Evolutionary conservation across 768 basidiomycete species (phyloP).

Genomic region (Phlebiopsis flavidoalba): DNA sequence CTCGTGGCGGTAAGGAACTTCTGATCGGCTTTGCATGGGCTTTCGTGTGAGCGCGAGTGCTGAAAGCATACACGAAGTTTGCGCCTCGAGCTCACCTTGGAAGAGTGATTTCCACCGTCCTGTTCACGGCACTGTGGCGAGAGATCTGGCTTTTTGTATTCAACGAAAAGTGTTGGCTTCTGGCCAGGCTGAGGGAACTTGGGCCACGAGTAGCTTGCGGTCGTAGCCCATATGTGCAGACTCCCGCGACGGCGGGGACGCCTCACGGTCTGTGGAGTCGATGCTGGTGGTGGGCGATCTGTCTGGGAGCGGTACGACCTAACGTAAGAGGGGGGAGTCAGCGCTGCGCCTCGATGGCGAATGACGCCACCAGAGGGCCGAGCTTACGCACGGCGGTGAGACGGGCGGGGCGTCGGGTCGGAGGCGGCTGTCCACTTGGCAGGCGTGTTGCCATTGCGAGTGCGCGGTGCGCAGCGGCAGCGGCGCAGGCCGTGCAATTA

Average conservation of each 20-base stretch:
- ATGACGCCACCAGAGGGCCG: neutral
- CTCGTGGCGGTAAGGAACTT: neutral
- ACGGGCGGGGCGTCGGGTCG: neutral
- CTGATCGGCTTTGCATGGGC: neutral
- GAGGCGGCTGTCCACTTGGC: neutral
- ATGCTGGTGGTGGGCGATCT: neutral
- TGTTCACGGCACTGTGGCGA: neutral
- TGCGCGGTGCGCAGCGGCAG: neutral
- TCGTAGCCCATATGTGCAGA: neutral
- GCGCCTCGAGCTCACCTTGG: neutral
- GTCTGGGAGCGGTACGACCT: neutral
- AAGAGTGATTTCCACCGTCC: neutral
- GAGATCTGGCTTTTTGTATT: conserved; percentile 4
- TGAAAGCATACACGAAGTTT: neutral
- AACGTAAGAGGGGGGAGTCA: neutral
- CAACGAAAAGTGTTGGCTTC: conserved; percentile 9
- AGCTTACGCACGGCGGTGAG: neutral
- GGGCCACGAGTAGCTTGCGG: conserved; percentile 11
- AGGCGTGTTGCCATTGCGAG: neutral
- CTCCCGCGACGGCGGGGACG: neutral
- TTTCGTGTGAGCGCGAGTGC: neutral
- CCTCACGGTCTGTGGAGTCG: neutral
- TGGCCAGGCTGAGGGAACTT: conserved; percentile 4
- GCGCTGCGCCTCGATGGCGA: neutral
- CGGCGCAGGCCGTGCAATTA: neutral